Base-by-base conservation (phyloP, 306 rosid genomes). In the Corylus avellana region DNA sequence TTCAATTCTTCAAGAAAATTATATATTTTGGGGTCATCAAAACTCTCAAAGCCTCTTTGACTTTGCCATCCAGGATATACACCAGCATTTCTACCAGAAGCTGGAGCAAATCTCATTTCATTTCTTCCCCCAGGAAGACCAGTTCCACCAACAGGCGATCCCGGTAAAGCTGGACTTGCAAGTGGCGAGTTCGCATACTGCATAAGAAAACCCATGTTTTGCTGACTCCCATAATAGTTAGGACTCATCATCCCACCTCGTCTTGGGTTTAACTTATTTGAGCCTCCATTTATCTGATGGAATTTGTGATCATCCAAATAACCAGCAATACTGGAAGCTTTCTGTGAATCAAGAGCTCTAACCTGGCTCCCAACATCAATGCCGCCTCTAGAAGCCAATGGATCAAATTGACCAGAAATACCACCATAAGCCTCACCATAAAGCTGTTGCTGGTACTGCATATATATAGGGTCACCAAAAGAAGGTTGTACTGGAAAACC, bases 1-100 rank as follows among this genome's bases (percentile, higher is more conserved):
- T 87, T 87, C 54, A 87, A 79, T 75, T 87, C 90, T 75, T 87
- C 90, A 50, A 87, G 86, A 77, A 87, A 87, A 75, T 84, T 84
- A 56, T 77, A 87, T 79, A 87, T 77, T 80, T 87, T 84, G 35
- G 88, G 86, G 76, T 86, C 89, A 70, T 74, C 84, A 64, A 16
- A 39, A 78, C 78, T 77, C 49, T 84, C 88, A 77, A 84, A 84
- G 27, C 76, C 73, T 77, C 85, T 83, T n/a, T 78, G 85, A 79
- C 90, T 83, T 74, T 87, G 83, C 90, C 88, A 87, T 74, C 86
- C 88, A 77, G 90, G 78, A 49, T 82, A 70, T 11, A 74, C 11
- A 73, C 88, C 88, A 54, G 79, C 86, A 74, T 73, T 84, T 82
- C 83, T 79, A 77, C 88, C 81, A 79, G 86, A 82, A 44, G 42